A percentile compares a stretch with the other conserved stretches of the same genome.
phyloP scores from a whole-genome alignment of 345 rosid genomes.

The Erysimum cheiranthoides region DNA sequence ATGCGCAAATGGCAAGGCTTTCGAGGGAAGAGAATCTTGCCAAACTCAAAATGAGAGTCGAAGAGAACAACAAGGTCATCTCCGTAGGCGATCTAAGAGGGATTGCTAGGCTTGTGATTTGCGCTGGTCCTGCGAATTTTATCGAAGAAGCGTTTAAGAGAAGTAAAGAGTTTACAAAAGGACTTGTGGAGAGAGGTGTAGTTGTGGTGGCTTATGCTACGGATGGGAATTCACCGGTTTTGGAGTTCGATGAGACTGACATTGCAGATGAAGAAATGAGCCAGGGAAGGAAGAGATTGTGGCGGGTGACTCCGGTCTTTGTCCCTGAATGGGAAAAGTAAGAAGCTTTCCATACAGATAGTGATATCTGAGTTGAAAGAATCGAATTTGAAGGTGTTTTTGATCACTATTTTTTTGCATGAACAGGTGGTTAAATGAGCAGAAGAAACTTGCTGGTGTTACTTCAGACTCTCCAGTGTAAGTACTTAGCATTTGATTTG shows the following conservation, averaged over 20 bases:
- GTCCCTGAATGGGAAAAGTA: constrained; percentile 84
- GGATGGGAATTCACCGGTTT: constrained; percentile 65
- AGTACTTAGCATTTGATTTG: constrained; percentile 33
- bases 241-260: constrained; percentile 73
- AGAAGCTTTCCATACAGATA: constrained; percentile 38
- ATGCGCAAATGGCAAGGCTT: constrained; percentile 79
- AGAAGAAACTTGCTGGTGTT: constrained; percentile 82
- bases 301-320: constrained; percentile 77
- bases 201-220: constrained; percentile 83
- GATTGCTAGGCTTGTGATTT: constrained; percentile 81
- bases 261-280: constrained; percentile 56
- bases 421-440: constrained; percentile 84
- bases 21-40: constrained; percentile 92
- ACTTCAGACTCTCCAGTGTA: constrained; percentile 92
- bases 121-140: constrained; percentile 77
- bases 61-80: constrained; percentile 62
- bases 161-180: constrained; percentile 75
- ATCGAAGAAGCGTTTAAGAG: constrained; percentile 71
- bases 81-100: constrained; percentile 74
- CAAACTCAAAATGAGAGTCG: constrained; percentile 81
- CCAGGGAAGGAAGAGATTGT: constrained; percentile 78
- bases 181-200: constrained; percentile 87
- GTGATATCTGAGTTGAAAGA: not conserved
- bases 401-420: constrained; percentile 15
- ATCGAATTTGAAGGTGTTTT: not conserved